phyloP scores from a whole-genome alignment of 2,329 filamentous ascomycete genomes.

The Talaromyces albobiverticillius region DNA sequence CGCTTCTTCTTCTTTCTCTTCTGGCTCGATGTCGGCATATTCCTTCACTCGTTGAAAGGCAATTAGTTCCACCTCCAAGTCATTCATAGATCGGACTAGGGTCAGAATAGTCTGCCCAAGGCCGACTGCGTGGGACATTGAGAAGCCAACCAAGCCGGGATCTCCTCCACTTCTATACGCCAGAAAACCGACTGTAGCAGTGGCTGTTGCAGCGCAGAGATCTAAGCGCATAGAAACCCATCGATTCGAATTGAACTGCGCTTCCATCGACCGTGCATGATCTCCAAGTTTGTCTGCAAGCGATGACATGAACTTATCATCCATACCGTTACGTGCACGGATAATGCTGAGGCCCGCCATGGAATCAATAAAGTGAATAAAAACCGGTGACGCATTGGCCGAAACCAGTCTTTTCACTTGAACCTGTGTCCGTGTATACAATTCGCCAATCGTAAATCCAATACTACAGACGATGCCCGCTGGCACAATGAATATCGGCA shows the following conservation, averaged over 20 bases:
- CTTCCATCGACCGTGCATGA: constrained; percentile 48
- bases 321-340: constrained; percentile 51
- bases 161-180: constrained; percentile 49
- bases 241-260: constrained; percentile 56
- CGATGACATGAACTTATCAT: constrained; percentile 47
- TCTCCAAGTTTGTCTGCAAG: constrained; percentile 51
- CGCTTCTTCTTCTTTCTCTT: constrained; percentile 16
- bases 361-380: constrained; percentile 56
- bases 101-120: constrained; percentile 52
- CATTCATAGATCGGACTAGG: constrained; percentile 55
- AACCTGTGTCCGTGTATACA: constrained; percentile 52
- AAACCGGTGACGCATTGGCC: constrained; percentile 53
- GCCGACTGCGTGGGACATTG: constrained; percentile 55
- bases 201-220: constrained; percentile 53
- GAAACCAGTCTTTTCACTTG: constrained; percentile 48
- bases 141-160: constrained; percentile 57
- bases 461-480: constrained; percentile 46
- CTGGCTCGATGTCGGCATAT: constrained; percentile 24
- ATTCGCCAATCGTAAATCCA: constrained; percentile 48
- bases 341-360: constrained; percentile 52
- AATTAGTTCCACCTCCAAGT: constrained; percentile 57
- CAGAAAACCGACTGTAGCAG: constrained; percentile 52
- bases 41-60: constrained; percentile 25
- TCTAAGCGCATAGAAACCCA: constrained; percentile 58
- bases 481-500: constrained; percentile 52